A percentile compares a stretch with the other conserved stretches of the same genome.
Conservation (phyloP, 257 asterid genomes). For the Paraleonurus japonicus region DNA sequence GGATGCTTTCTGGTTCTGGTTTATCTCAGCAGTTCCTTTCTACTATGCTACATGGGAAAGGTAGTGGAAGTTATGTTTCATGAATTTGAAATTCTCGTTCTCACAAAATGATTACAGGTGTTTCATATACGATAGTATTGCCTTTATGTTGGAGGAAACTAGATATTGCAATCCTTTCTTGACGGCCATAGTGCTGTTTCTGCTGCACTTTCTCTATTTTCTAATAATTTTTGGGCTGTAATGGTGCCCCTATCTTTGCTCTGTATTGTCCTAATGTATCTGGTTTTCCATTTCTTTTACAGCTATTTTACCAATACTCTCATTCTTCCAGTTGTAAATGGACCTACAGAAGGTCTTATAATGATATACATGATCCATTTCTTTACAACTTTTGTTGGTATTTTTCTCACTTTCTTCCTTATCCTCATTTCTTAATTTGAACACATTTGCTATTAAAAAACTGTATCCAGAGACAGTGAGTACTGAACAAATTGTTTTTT, state of each 20-base stretch:
- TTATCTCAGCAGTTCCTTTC: constrained; percentile 82
- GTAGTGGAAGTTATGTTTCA: constrained; percentile 43
- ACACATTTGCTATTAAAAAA: not conserved
- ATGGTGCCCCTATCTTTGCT: not conserved
- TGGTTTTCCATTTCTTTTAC: constrained; percentile 31
- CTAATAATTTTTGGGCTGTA: not conserved
- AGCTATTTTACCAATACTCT: constrained; percentile 91
- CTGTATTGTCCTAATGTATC: constrained; percentile 1
- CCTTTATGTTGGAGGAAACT: not conserved
- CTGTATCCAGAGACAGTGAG: constrained; percentile 1
- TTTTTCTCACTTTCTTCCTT: constrained; percentile 26
- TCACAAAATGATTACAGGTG: not conserved
- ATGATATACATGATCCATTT: constrained; percentile 69
- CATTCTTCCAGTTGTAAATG: constrained; percentile 89
- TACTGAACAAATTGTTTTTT: constrained; percentile 18
- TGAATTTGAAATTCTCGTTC: not conserved
- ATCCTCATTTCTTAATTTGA: not conserved
- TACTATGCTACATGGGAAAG: constrained; percentile 90
- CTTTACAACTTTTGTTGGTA: constrained; percentile 78
- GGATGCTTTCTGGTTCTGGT: constrained; percentile 82
- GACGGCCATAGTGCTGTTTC: constrained; percentile 7
- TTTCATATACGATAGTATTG: not conserved
- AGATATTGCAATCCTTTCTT: not conserved
- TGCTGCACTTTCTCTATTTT: not conserved
- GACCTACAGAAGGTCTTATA: constrained; percentile 94